phyloP scores from a whole-genome alignment of 768 basidiomycete genomes.

The Trametes cinnabarina region DNA sequence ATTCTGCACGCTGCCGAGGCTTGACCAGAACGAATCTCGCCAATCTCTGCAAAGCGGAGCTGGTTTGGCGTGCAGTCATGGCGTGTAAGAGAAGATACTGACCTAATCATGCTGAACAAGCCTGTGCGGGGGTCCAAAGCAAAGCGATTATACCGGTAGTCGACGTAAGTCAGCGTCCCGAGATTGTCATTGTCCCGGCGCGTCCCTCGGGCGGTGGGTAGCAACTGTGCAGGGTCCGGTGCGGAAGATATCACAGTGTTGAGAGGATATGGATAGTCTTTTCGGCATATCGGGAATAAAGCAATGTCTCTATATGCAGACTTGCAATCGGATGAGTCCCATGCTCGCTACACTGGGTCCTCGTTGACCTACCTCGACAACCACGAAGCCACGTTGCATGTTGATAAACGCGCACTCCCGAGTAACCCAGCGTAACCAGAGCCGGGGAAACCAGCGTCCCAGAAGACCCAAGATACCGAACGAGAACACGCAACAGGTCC shows the following conservation, averaged over 20 bases:
- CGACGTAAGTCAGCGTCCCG: constrained; percentile 62
- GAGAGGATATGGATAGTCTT: constrained; percentile 75
- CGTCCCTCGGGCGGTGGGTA: constrained; percentile 18
- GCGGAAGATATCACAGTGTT: constrained; percentile 70
- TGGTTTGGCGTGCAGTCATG: not conserved
- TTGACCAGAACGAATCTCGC: constrained; percentile 78
- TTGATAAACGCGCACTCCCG: constrained; percentile 80
- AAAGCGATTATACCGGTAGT: constrained; percentile 92
- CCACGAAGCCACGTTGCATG: constrained; percentile 68
- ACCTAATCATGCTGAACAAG: constrained; percentile 81
- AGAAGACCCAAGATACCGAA: constrained; percentile 74
- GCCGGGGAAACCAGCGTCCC: constrained; percentile 89
- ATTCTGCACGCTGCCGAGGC: constrained; percentile 55
- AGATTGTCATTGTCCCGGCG: constrained; percentile 37
- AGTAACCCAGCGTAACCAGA: constrained; percentile 90
- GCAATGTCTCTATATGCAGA: constrained; percentile 81
- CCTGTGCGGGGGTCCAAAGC: constrained; percentile 83
- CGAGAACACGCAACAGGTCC: constrained; percentile 59
- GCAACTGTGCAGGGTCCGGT: constrained; percentile 16
- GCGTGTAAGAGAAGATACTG: constrained; percentile 18
- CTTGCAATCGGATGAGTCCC: constrained; percentile 43
- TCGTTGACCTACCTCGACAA: constrained; percentile 73
- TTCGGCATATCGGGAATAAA: constrained; percentile 64
- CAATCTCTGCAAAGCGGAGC: constrained; percentile 62
- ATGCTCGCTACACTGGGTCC: constrained; percentile 2